Base-by-base conservation (phyloP, 2,329 filamentous ascomycete species). In the Claviceps sp. region DNA sequence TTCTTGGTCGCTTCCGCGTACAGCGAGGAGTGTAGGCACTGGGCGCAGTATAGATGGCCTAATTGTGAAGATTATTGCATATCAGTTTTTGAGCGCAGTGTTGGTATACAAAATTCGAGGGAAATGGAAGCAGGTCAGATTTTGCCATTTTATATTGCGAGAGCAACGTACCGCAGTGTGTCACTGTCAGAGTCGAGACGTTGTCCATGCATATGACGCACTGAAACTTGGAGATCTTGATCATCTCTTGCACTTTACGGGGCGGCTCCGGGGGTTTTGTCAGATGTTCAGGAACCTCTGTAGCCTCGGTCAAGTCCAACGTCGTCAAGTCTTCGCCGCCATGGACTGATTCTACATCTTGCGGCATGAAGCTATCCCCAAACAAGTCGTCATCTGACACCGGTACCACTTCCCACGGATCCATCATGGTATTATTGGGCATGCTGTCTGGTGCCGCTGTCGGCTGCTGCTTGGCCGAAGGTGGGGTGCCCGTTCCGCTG, bases 151-250 rank as follows among this genome's bases (percentile, higher is more conserved):
- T 30, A 2, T 34, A 11, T 34, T 9, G 30, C 30, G 9, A 41
- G 50, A 40, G 48, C 51, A 47, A 68, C 78, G 57, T 77, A 84
- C 81, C 81, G 64, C 81, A 85, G 63, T 83, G 78, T 2, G 81
- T 85, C 46, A 83, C 75, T 1, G 79, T 82, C 54, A 85, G 59
- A 30, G 71, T 69, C 1, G 72, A 75, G 26, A 72, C 75, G 55
- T 79, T 72, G 54, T 84, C 81, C 78, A 84, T 81, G 65, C 81
- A 85, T 53, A 85, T 84, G 44, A 81, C 78, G 55, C 81, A 85
- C 63, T 84, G 78, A 47, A 83, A 81, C 4, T 70, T 68, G 45
- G 72, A 69, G 16, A 85, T 63, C 62, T 77, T 79, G 60, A 72
- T 63, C 49, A 65, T 71, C 11, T 73, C 76, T 49, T 77, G 74